Percentiles rank a stretch among this genome's conserved stretches.
Conservation (phyloP, 106 monocot species). For the Chionographis japonica region DNA sequence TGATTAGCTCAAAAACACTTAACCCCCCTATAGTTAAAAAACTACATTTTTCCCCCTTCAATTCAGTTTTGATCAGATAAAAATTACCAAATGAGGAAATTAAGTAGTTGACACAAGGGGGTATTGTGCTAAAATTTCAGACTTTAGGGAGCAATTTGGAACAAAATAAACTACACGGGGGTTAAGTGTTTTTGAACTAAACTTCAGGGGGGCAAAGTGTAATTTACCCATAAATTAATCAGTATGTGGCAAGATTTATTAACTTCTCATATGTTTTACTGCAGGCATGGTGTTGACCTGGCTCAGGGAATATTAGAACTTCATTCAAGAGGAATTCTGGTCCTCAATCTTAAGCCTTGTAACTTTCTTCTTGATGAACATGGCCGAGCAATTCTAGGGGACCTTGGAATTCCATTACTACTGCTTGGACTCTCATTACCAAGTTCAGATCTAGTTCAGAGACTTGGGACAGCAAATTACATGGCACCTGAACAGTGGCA, state of each 20-base stretch:
- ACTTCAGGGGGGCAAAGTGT: no score
- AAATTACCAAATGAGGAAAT: no score
- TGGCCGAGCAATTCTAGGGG: constrained; percentile 63
- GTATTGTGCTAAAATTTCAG: no score
- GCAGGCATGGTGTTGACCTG: constrained; percentile 77
- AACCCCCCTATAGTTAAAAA: no score
- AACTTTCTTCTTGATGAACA: constrained; percentile 78
- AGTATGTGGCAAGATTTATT: not conserved
- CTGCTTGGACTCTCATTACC: constrained; percentile 40
- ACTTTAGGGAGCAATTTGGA: no score
- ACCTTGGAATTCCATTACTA: constrained; percentile 75
- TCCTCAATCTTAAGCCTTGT: constrained; percentile 83
- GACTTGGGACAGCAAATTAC: constrained; percentile 76
- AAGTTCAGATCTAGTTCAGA: constrained; percentile 44
- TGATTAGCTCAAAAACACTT: no score
- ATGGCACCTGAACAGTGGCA: constrained; percentile 99
- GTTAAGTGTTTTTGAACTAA: no score
- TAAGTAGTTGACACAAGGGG: no score
- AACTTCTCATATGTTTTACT: not conserved
- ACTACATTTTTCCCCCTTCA: no score
- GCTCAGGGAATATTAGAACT: constrained; percentile 63
- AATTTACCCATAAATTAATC: not conserved
- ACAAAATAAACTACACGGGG: no score
- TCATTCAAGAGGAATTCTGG: constrained; percentile 59
- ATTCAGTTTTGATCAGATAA: no score